phyloP scores from a whole-genome alignment of 352 stramenopile genomes.

The Phytophthora ohioensis region DNA sequence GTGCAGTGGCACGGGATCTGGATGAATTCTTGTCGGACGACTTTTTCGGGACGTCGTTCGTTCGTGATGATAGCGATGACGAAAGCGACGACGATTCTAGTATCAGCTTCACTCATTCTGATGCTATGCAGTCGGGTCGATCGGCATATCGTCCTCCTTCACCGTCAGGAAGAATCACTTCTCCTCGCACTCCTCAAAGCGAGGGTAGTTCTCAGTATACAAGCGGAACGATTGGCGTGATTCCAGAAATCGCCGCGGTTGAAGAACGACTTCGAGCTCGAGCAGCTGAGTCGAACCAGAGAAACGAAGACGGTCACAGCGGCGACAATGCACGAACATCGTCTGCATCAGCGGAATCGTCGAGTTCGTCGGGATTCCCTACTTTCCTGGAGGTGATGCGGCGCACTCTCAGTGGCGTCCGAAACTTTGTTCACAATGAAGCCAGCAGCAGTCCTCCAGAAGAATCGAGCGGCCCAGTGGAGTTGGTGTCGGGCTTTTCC shows the following conservation, averaged over 20 bases:
- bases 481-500: constrained; percentile 27
- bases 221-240: constrained; percentile 47
- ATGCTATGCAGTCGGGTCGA: constrained; percentile 16
- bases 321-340: constrained; percentile 25
- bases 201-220: constrained; percentile 13
- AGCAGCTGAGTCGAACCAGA: constrained; percentile 13
- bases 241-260: constrained; percentile 73
- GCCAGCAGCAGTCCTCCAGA: constrained; percentile 12
- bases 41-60: constrained; percentile 76
- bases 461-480: constrained; percentile 17
- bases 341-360: constrained; percentile 41
- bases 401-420: constrained; percentile 53
- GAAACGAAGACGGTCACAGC: constrained; percentile 5
- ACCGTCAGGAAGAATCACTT: constrained; percentile 30
- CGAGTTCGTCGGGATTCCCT: constrained; percentile 42
- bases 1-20: constrained; percentile 45
- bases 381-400: constrained; percentile 64
- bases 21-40: constrained; percentile 67
- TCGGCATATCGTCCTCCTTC: constrained; percentile 38
- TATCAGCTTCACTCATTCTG: constrained; percentile 25
- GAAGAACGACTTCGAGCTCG: constrained; percentile 47
- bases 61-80: constrained; percentile 34
- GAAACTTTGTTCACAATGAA: constrained; percentile 48
- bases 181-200: constrained; percentile 29
- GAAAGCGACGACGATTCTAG: constrained; percentile 42